Conservation (phyloP, 164 flowering plant genomes). For the Aristolochia fimbriata region DNA sequence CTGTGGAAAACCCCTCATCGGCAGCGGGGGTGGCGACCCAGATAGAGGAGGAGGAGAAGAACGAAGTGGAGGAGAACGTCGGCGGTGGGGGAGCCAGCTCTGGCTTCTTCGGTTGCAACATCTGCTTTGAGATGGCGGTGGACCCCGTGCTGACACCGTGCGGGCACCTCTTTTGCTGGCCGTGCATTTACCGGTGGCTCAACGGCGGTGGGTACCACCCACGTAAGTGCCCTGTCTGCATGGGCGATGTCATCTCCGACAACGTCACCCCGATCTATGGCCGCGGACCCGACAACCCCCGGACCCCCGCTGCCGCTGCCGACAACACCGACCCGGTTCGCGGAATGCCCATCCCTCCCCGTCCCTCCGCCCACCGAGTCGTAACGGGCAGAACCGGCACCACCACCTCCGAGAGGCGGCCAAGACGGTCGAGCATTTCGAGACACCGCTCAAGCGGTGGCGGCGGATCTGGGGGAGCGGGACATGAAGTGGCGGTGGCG, state of each 20-base stretch:
- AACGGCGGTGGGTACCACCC: slow-evolving; percentile 48
- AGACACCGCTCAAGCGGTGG: too few species aligned
- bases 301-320: too few species aligned
- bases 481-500: too few species aligned
- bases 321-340: too few species aligned
- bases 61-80: too few species aligned
- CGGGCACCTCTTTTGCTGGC: slow-evolving; percentile 62
- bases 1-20: too few species aligned
- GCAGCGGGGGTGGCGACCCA: too few species aligned
- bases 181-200: slow-evolving; percentile 39
- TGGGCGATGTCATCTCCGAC: slow-evolving; percentile 20
- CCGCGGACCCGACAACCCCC: slow-evolving; percentile 30
- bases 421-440: too few species aligned
- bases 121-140: slow-evolving; percentile 38
- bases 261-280: slow-evolving; percentile 58
- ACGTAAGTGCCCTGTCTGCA: slow-evolving; percentile 69
- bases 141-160: slow-evolving; percentile 50
- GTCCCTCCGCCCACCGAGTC: background rate
- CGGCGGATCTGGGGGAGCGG: background rate
- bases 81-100: background rate
- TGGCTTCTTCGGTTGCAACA: slow-evolving; percentile 30
- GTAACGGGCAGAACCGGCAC: too few species aligned
- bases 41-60: too few species aligned
- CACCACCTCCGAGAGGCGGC: background rate
- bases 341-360: too few species aligned